phyloP scores from a whole-genome alignment of 2,329 filamentous ascomycete genomes.

The Diplodia corticola region DNA sequence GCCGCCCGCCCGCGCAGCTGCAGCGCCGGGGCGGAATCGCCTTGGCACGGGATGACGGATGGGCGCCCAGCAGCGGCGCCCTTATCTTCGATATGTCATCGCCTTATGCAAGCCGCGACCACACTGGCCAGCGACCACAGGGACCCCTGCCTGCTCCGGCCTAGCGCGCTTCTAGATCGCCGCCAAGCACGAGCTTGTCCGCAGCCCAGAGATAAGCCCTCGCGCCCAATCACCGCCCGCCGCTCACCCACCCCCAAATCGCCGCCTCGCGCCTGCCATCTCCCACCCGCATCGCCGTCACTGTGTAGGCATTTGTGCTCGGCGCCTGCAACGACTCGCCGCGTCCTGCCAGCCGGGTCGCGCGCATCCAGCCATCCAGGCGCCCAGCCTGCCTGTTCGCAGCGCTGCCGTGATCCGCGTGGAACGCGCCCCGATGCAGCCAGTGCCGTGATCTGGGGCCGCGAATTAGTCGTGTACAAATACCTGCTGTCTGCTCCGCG shows the following conservation, averaged over 20 bases:
- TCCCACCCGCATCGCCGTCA: neutral
- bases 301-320: too few relatives aligned
- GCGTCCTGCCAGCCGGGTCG: conserved; percentile 2
- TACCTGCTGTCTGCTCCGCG: conserved; percentile 6
- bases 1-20: neutral
- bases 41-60: conserved; percentile 22
- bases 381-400: neutral
- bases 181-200: conserved; percentile 11
- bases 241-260: neutral
- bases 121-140: conserved; percentile 8
- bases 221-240: conserved; percentile 12
- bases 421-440: conserved; percentile 6
- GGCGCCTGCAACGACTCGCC: neutral
- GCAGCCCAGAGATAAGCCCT: conserved; percentile 1
- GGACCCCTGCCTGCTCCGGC: conserved; percentile 4
- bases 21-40: conserved; percentile 1
- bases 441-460: neutral
- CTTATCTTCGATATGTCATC: conserved; percentile 23
- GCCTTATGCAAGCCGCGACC: conserved; percentile 22
- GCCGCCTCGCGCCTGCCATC: neutral
- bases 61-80: conserved; percentile 3
- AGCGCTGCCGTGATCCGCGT: neutral
- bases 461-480: conserved; percentile 11
- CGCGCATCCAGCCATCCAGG: conserved; percentile 5
- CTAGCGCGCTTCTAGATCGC: conserved; percentile 14